phyloP scores from a whole-genome alignment of 495 filamentous ascomycete species.

The Glonium stellatum region DNA sequence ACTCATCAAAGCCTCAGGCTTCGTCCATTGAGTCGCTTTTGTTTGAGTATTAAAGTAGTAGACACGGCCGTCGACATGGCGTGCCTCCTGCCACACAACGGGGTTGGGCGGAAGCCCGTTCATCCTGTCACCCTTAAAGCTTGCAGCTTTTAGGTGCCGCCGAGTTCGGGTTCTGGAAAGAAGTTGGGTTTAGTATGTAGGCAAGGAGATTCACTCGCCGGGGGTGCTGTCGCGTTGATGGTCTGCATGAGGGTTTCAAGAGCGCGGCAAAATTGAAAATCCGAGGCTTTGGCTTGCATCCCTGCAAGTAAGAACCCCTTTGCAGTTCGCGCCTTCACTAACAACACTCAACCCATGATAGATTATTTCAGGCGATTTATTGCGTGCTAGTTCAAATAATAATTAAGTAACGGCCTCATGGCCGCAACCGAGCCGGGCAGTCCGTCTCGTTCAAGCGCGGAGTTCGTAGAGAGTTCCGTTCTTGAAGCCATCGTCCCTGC shows the following conservation, averaged over 20 bases:
- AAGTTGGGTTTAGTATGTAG: no score
- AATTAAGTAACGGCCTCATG: slow-evolving; percentile 4
- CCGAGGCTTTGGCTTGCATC: no score
- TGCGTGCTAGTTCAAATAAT: not conserved
- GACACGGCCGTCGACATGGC: slow-evolving; percentile 72
- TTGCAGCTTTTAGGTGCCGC: not conserved
- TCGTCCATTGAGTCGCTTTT: slow-evolving; percentile 88
- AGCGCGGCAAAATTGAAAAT: no score
- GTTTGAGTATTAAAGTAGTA: slow-evolving; percentile 91
- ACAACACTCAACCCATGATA: not conserved
- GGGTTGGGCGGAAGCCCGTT: slow-evolving; percentile 43
- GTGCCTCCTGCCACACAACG: slow-evolving; percentile 71
- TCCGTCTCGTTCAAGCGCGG: slow-evolving; percentile 29
- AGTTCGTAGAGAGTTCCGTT: slow-evolving; percentile 64
- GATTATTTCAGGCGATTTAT: not conserved
- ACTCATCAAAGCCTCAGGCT: slow-evolving; percentile 84
- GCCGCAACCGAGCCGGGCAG: slow-evolving; percentile 7
- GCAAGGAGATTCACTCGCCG: no score
- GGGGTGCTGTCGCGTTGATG: no score
- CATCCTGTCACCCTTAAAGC: slow-evolving; percentile 40
- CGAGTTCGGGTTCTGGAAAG: no score
- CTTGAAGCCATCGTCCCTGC: slow-evolving; percentile 74
- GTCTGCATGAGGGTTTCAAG: no score
- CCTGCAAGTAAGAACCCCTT: no score
- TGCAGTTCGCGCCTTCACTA: no score